A percentile compares a stretch with the other conserved stretches of the same genome.
These are phyloP conservation scores for Middelhovenomyces tepae DNA, from an alignment of 805 yeast genomes.

Conservation along the genomic window DNA sequence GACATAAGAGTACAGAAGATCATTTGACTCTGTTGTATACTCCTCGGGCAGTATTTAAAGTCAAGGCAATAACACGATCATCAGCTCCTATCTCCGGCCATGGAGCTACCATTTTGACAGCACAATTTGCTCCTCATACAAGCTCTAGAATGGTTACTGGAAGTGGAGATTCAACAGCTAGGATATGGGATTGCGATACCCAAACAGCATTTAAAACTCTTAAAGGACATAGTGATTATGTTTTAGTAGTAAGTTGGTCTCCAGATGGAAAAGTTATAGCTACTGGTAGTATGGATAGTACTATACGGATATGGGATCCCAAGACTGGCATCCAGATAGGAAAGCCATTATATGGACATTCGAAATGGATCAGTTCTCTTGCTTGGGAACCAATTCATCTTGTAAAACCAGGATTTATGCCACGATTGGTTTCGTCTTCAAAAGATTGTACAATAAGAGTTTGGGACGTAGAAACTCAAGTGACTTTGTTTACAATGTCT, in stretches of 20 bases:
- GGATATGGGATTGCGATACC: constrained; percentile 95
- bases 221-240: constrained; percentile 88
- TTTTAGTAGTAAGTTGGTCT: constrained; percentile 80
- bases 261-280: constrained; percentile 89
- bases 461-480: constrained; percentile 76
- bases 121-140: constrained; percentile 88
- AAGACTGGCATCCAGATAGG: constrained; percentile 67
- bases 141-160: constrained; percentile 86
- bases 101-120: constrained; percentile 84
- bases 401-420: constrained; percentile 49
- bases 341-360: constrained; percentile 66
- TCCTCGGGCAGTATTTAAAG: constrained; percentile 92
- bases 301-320: constrained; percentile 82
- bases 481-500: constrained; percentile 58
- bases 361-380: constrained; percentile 81
- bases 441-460: constrained; percentile 84
- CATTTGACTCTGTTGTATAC: constrained; percentile 83
- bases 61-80: constrained; percentile 80
- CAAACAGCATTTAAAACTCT: constrained; percentile 81
- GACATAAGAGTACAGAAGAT: constrained; percentile 85
- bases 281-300: constrained; percentile 92
- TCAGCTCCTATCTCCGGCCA: constrained; percentile 93
- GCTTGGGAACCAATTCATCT: constrained; percentile 93
- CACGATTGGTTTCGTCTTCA: constrained; percentile 72
- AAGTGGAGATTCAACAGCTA: constrained; percentile 91